Percentiles rank a stretch among this genome's conserved stretches.
Conservation (phyloP, 1,284 basidiomycete species). For the Rhizopogon parksii region DNA sequence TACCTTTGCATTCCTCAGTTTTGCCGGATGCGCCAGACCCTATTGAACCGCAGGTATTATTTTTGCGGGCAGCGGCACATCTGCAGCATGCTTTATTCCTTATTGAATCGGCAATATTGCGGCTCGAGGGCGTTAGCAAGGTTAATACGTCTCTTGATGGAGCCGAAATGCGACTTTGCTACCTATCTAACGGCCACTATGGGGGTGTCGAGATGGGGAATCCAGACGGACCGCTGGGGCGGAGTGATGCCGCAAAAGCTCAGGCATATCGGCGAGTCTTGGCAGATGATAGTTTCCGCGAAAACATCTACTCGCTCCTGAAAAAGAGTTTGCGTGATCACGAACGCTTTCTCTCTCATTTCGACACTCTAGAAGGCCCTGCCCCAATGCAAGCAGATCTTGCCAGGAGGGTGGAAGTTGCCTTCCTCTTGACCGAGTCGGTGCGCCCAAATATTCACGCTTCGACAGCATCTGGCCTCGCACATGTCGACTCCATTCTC, state of each 20-base stretch:
- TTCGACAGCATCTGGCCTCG: conserved; percentile 26
- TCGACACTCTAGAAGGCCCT: conserved; percentile 57
- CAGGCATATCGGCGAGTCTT: conserved; percentile 55
- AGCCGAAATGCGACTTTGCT: conserved; percentile 66
- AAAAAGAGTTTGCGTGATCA: conserved; percentile 73
- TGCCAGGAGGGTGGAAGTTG: conserved; percentile 51
- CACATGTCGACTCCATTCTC: conserved; percentile 27
- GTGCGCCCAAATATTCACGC: conserved; percentile 53
- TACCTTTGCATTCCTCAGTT: conserved; percentile 57
- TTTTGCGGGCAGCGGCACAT: conserved; percentile 72
- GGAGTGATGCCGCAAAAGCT: conserved; percentile 48
- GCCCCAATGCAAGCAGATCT: conserved; percentile 36
- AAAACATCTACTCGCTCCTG: conserved; percentile 50
- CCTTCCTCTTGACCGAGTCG: conserved; percentile 60
- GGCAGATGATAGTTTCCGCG: conserved; percentile 44
- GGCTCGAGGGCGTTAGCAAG: conserved; percentile 61
- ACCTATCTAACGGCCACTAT: conserved; percentile 61
- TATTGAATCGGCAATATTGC: conserved; percentile 62
- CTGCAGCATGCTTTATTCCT: conserved; percentile 68
- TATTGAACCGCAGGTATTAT: conserved; percentile 74
- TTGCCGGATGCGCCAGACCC: conserved; percentile 70
- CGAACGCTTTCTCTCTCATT: conserved; percentile 72
- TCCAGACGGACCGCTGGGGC: conserved; percentile 66
- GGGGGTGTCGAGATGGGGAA: conserved; percentile 74
- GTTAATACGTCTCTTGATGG: conserved; percentile 47